Conservation (phyloP, 208 protist genomes). For the Trypanosoma cruzi region DNA sequence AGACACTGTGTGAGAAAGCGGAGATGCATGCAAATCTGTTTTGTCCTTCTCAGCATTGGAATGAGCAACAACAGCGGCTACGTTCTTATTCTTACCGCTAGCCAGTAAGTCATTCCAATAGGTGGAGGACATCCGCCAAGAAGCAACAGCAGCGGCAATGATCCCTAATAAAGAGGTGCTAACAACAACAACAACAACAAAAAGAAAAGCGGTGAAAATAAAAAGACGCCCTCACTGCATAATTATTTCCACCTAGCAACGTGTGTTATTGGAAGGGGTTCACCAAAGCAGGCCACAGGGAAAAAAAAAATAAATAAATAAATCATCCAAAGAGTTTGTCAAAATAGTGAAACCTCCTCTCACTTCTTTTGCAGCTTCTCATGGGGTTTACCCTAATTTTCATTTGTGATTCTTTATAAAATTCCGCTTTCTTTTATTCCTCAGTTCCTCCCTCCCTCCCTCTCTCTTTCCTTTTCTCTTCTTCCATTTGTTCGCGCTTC, state of each 20-base stretch:
- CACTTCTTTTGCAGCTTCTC: no score
- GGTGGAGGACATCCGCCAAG: conserved; percentile 4
- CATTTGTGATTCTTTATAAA: no score
- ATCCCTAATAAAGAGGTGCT: background rate
- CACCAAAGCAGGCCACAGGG: background rate
- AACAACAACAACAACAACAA: conserved; percentile 9
- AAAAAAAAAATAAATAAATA: conserved; percentile 20
- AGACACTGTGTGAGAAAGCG: conserved; percentile 56
- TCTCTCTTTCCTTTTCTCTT: background rate
- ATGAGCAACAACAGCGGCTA: background rate
- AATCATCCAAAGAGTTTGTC: no score
- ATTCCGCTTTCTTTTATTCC: background rate
- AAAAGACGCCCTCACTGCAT: background rate
- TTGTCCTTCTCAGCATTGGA: background rate
- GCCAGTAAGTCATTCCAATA: conserved; percentile 1
- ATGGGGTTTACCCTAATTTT: no score
- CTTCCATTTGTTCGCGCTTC: background rate
- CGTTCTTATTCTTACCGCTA: background rate
- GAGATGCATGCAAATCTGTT: conserved; percentile 31
- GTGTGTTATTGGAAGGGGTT: no score
- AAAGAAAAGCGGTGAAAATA: conserved; percentile 16
- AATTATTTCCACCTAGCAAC: background rate
- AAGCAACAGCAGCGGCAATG: conserved; percentile 2
- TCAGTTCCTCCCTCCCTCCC: background rate
- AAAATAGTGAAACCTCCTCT: no score